phyloP scores from a whole-genome alignment of 345 rosid genomes.

The Citrus glauca region DNA sequence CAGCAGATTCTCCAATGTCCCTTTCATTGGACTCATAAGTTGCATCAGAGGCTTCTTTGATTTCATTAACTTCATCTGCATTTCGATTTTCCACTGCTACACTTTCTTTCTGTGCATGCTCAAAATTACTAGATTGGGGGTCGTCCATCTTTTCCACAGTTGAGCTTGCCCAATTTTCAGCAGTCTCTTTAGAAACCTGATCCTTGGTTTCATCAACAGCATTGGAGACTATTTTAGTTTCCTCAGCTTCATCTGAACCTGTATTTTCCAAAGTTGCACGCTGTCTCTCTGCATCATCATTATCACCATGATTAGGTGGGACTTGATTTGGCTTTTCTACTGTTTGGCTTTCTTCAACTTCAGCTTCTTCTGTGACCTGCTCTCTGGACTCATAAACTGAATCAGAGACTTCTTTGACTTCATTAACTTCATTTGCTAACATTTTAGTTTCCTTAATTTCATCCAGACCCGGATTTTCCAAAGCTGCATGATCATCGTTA shows the following conservation, averaged over 20 bases:
- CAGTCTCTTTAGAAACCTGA: constrained; percentile 3
- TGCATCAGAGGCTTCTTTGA: constrained; percentile 5
- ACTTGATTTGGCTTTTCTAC: constrained; percentile 12
- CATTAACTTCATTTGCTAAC: neutral
- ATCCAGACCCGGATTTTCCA: neutral
- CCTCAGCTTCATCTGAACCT: neutral
- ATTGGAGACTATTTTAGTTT: neutral
- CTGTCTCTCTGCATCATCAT: neutral
- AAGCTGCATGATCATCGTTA: neutral
- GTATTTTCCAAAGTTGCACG: neutral
- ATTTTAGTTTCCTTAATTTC: neutral
- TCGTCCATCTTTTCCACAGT: neutral
- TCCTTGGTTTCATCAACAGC: neutral
- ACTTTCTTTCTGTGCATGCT: neutral
- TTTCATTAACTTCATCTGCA: constrained; percentile 5
- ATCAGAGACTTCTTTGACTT: neutral
- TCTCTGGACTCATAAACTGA: neutral
- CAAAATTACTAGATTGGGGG: neutral
- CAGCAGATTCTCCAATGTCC: neutral
- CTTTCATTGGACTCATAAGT: neutral
- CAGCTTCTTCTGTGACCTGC: constrained; percentile 9
- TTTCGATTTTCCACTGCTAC: neutral
- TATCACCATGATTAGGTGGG: neutral
- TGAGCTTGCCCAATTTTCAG: neutral
- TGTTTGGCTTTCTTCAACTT: neutral